Evolutionary conservation across 345 rosid species (phyloP), one percentile per base, ranked within the genome.

Genomic region (Physaria fendleri): DNA sequence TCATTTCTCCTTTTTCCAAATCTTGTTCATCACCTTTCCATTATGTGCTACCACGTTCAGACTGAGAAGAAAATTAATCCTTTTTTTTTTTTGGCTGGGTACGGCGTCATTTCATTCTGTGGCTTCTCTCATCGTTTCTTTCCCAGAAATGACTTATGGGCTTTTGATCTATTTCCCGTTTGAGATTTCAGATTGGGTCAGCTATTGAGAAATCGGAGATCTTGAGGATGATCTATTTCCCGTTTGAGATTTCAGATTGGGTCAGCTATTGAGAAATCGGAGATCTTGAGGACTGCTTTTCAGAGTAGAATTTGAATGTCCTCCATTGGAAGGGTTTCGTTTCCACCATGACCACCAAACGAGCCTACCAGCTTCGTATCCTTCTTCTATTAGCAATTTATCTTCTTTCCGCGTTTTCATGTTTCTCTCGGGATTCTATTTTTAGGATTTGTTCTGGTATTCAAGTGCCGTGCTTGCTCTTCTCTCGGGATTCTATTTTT

Each of bases 341-440:
- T 38, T 48, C 68, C 72, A 64, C 79, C 79, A 93, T 93, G 99
- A 81, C 89, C 51, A 87, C 97, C 64, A 93, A 89, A 64, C 97
- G 97, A 62, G 95, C 97, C 16, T 93, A 93, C 84, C 89, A 93
- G 80, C 95, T 93, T 13, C 99, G 99, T 93, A 93, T 89, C 95
- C 97, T 82, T 73, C 34, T 4, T 15, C 17, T 13, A 32, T 2
- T 12, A 17, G 4, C 18, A 41, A 64, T 15, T 38, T 16, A 11
- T 12, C 5, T 24, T 42, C 5, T 15, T 54, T 60, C 12, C 14
- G 25, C 22, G 12, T 42, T 50, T 16, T 33, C 50, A 40, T 21
- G 14, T 23, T 25, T 25, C n/a, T n/a, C n/a, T n/a, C n/a, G n/a
- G n/a, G n/a, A n/a, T n/a, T n/a, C n/a, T n/a, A n/a, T n/a, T n/a